Evolutionary conservation across 352 stramenopile genomes (phyloP), one percentile per base, ranked within the genome.

Genomic region (Plasmopara viticola): DNA sequence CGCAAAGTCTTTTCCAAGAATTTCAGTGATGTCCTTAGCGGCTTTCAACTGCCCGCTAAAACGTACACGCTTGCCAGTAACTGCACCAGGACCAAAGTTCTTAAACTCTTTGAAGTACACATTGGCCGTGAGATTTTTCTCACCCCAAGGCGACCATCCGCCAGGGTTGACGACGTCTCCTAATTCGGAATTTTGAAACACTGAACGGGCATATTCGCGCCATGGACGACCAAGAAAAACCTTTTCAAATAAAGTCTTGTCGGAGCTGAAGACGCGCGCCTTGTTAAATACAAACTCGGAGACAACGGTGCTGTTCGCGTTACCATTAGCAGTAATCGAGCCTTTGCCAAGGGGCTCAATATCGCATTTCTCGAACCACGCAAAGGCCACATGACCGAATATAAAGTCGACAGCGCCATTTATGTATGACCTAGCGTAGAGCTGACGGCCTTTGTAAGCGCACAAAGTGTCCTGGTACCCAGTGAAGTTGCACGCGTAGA

Each of bases 101-200:
- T 60, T 60, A 14, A 51, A 60, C 34, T 60, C 47, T 31, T 56
- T 61, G 18, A 54, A 47, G 48, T 54, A 54, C 6, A 54, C 48
- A 13, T 57, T 57, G 8, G 33, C 48, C 30, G 39, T 57, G 9
- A 29, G 20, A 18, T 45, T 45, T 6, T 17, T 18, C 6, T 51
- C 31, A 15, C 50, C 15, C 50, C 50, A 57, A n/a, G 17, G 17
- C 33, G 41, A 35, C 50, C 50, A 57, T 7, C 50, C 50, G 28
- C 45, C 10, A 6, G 51, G 34, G 34, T 58, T 39, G 6, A 55
- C 49, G 5, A 55, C 30, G 28, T 55, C 49, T 20, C 29, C 49
- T 17, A 56, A 39, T 10, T 55, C 29, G 12, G 38, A 48, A 18
- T 55, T 47, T 17, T 58, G 49, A n/a, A n/a, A 55, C 5, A 55